Percentiles rank a stretch among this genome's conserved stretches.
Evolutionary conservation across 2,329 filamentous ascomycete species (phyloP).

Genomic region (Hymenoscyphus scutula): DNA sequence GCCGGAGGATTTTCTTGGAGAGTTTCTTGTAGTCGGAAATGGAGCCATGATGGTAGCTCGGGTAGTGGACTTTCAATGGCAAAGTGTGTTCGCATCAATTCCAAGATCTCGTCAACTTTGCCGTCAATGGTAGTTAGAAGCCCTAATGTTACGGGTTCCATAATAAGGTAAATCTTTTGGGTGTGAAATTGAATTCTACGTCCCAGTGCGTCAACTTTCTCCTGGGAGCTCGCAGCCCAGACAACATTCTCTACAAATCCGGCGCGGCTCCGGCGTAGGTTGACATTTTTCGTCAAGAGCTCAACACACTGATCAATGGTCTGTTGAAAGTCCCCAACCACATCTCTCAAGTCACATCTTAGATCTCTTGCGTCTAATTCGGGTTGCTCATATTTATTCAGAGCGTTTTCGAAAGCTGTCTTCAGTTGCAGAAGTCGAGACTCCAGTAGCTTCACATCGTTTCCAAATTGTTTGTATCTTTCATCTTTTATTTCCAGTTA

Average conservation of each 20-base stretch:
- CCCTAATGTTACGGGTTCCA: conserved; percentile 12
- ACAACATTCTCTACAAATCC: conserved; percentile 13
- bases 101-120: conserved; percentile 12
- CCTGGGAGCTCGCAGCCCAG: conserved; percentile 11
- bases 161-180: conserved; percentile 16
- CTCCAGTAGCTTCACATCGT: too few relatives aligned
- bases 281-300: conserved; percentile 12
- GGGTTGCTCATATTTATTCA: conserved; percentile 11
- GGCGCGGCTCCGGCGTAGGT: conserved; percentile 7
- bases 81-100: conserved; percentile 9
- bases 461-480: too few relatives aligned
- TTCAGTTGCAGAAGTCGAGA: too few relatives aligned
- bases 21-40: conserved; percentile 3
- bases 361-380: conserved; percentile 13
- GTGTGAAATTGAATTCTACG: conserved; percentile 14
- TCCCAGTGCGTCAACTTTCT: conserved; percentile 13
- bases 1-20: conserved; percentile 7
- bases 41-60: conserved; percentile 8
- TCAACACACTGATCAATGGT: conserved; percentile 12
- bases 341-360: conserved; percentile 6
- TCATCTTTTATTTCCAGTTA: too few relatives aligned
- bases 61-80: conserved; percentile 9
- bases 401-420: neutral
- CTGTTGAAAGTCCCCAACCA: conserved; percentile 15
- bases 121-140: conserved; percentile 4